These are phyloP conservation scores for Boletus calvinii DNA, from an alignment of 1,284 basidiomycete genomes.

Conservation along the genomic window DNA sequence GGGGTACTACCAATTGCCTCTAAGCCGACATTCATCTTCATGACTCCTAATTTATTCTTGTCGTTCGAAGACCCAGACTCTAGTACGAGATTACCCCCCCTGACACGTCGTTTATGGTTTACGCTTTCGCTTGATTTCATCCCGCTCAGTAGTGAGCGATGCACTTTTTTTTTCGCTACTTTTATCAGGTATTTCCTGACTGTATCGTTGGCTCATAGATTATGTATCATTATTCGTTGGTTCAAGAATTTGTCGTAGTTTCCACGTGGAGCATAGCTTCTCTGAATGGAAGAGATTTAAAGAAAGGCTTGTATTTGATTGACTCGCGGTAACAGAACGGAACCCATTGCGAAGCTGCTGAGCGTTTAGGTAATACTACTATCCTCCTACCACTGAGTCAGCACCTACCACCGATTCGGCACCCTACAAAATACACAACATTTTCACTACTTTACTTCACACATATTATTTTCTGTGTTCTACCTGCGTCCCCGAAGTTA, in stretches of 20 bases:
- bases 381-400: too few relatives aligned
- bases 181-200: neutral
- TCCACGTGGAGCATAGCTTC: neutral
- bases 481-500: too few relatives aligned
- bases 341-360: too few relatives aligned
- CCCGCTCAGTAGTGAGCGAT: slow-evolving; percentile 4
- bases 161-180: neutral
- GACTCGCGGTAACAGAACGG: too few relatives aligned
- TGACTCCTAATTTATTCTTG: neutral
- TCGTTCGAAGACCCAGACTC: neutral
- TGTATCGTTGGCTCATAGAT: slow-evolving; percentile 30
- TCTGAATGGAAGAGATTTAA: neutral
- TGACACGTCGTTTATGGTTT: slow-evolving; percentile 8
- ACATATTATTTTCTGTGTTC: too few relatives aligned
- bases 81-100: neutral
- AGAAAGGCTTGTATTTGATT: too few relatives aligned
- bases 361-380: too few relatives aligned
- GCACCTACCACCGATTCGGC: too few relatives aligned
- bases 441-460: too few relatives aligned
- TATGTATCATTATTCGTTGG: slow-evolving; percentile 24
- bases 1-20: neutral
- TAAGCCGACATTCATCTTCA: slow-evolving; percentile 1
- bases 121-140: neutral
- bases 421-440: too few relatives aligned
- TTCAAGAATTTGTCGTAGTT: neutral